Evolutionary conservation across 2,329 filamentous ascomycete species (phyloP), one percentile per base, ranked within the genome.

Genomic region (Lecanicillium sp.): DNA sequence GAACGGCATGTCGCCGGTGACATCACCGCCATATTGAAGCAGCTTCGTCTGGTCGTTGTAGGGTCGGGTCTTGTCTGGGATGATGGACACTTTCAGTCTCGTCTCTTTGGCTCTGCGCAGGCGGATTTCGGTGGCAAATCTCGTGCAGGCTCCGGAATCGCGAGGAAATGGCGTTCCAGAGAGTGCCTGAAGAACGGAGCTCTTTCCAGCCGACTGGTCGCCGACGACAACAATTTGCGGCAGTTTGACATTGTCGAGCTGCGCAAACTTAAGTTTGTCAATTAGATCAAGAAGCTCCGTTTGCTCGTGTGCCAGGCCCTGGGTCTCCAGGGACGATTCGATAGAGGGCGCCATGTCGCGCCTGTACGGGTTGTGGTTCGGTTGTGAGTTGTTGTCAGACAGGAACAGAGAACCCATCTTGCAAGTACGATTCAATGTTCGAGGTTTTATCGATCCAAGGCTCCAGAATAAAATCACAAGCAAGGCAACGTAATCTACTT

Each of bases 141-240:
- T 68, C 0, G 81, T 84, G 55, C 80, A 84, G 2, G 81, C 70
- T 39, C 73, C 77, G 43, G 77, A 77, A 51, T 78, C 77, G 48
- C 75, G 68, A 0, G 79, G 81, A 38, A 84, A 84, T 0, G 74
- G 73, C 9, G 81, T 78, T 20, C 78, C 77, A 0, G 78, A 81
- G 30, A 84, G 68, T n/a, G 79, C 78, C 56, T 83, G 79, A 2
- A 84, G 70, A 1, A 81, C 77, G 4, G 79, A 83, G 54, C 75
- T 81, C 61, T 84, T 84, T 17, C 81, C 81, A 5, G 78, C 75
- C 2, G 78, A 82, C 61, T 83, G 79, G 58, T 83, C 78, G 24
- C 80, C 79, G 27, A 81, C 80, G 20, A 83, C 79, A 39, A 83
- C 78, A 29, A 84, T 77, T 56, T 84, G 78, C 1, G 78, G 78